A percentile compares a stretch with the other conserved stretches of the same genome.
These are phyloP conservation scores for Annulohypoxylon truncatum DNA, from an alignment of 2,329 filamentous ascomycete genomes.

Conservation along the genomic window DNA sequence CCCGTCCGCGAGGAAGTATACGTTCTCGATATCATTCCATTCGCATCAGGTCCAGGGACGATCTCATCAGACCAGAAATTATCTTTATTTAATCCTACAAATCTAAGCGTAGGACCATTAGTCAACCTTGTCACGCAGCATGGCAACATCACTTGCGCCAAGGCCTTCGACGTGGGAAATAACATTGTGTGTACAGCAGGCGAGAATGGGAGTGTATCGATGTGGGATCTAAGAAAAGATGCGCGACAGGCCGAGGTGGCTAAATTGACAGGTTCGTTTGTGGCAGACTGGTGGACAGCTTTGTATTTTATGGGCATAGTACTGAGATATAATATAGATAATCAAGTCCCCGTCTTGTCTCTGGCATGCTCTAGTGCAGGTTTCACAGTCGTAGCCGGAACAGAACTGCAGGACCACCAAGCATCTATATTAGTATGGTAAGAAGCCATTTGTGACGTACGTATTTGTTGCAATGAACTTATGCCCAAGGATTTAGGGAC, in stretches of 20 bases:
- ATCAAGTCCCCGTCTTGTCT: slow-evolving; percentile 67
- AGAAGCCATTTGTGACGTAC: no score
- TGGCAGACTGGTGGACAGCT: slow-evolving; percentile 42
- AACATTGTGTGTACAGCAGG: slow-evolving; percentile 75
- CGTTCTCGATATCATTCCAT: slow-evolving; percentile 68
- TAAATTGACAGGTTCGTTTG: slow-evolving; percentile 59
- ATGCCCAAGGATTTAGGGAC: slow-evolving; percentile 60
- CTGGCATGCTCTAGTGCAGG: slow-evolving; percentile 69
- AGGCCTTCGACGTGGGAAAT: slow-evolving; percentile 63
- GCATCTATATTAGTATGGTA: slow-evolving; percentile 73
- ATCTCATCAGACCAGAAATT: slow-evolving; percentile 79
- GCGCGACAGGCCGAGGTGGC: slow-evolving; percentile 55
- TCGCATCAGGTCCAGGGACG: slow-evolving; percentile 64
- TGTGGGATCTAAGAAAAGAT: slow-evolving; percentile 72
- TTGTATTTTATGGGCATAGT: slow-evolving; percentile 20
- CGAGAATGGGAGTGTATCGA: slow-evolving; percentile 73
- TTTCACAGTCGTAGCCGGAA: slow-evolving; percentile 76
- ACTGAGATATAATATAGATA: slow-evolving; percentile 52
- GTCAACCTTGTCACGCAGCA: slow-evolving; percentile 59
- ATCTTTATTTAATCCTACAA: slow-evolving; percentile 70
- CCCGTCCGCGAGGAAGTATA: slow-evolving; percentile 60
- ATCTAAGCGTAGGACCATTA: slow-evolving; percentile 60
- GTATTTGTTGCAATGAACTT: slow-evolving; percentile 7
- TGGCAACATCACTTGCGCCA: slow-evolving; percentile 72
- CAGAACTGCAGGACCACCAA: slow-evolving; percentile 74